These are phyloP conservation scores for Verticillium isaacii DNA, from an alignment of 2,329 filamentous ascomycete species.

Conservation along the genomic window DNA sequence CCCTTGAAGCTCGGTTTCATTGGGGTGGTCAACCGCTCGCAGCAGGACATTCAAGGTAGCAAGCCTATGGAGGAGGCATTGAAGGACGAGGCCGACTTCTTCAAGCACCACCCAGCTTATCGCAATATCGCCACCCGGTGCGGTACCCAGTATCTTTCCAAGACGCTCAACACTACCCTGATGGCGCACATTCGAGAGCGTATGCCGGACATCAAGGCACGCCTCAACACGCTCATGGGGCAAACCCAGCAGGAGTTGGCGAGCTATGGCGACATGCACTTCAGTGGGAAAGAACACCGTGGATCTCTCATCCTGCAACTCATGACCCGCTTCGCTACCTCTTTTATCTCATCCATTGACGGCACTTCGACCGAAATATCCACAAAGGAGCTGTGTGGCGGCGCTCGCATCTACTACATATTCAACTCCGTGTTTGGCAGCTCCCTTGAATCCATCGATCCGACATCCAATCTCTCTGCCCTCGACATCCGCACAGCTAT, in stretches of 20 bases:
- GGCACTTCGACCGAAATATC: slow-evolving; percentile 98
- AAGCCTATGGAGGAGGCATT: slow-evolving; percentile 93
- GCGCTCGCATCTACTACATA: slow-evolving; percentile 95
- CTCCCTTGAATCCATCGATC: slow-evolving; percentile 92
- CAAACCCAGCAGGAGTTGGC: slow-evolving; percentile 98
- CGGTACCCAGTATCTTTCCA: slow-evolving; percentile 90
- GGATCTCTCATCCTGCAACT: slow-evolving; percentile 92
- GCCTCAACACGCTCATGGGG: slow-evolving; percentile 98
- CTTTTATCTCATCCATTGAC: slow-evolving; percentile 97
- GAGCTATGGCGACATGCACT: slow-evolving; percentile 96
- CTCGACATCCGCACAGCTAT: slow-evolving; percentile 96
- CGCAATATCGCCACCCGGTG: slow-evolving; percentile 91
- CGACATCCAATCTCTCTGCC: slow-evolving; percentile 89
- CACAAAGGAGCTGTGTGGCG: slow-evolving; percentile 93
- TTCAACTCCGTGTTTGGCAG: slow-evolving; percentile 99
- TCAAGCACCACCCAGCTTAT: slow-evolving; percentile 95
- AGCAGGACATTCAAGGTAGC: slow-evolving; percentile 94
- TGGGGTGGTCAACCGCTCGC: slow-evolving; percentile 94
- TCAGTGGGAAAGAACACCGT: slow-evolving; percentile 93
- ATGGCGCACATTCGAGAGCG: slow-evolving; percentile 96
- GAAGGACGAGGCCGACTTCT: slow-evolving; percentile 87
- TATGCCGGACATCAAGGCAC: slow-evolving; percentile 94
- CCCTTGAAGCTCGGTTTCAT: slow-evolving; percentile 97
- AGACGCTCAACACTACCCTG: slow-evolving; percentile 88
- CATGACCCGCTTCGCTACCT: slow-evolving; percentile 97